A percentile compares a stretch with the other conserved stretches of the same genome.
Conservation (phyloP, 441 rosid species). For the Omphalea diandra region DNA sequence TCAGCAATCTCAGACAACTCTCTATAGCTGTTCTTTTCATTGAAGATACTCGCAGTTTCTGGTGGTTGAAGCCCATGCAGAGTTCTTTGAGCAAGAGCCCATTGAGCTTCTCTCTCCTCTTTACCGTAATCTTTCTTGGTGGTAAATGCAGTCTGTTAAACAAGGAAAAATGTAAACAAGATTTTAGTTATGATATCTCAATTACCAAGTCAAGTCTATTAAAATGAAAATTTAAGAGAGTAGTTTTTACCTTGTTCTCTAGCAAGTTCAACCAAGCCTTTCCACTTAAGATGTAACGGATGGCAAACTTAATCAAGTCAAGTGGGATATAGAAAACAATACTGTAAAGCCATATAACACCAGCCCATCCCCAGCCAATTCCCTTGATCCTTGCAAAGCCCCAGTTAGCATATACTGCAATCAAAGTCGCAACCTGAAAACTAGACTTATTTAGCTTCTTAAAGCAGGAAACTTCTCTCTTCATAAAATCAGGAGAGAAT, state of each 20-base stretch:
- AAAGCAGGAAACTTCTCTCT: too few relatives aligned
- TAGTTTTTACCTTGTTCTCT: constrained; percentile 47
- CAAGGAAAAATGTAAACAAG: too few relatives aligned
- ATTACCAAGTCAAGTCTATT: too few relatives aligned
- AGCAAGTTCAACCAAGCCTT: constrained; percentile 73
- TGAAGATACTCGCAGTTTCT: constrained; percentile 29
- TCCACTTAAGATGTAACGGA: constrained; percentile 64
- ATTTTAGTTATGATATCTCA: too few relatives aligned
- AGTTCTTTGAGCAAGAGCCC: constrained; percentile 86
- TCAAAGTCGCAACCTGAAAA: constrained; percentile 82
- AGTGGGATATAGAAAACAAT: constrained; percentile 75
- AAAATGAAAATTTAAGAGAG: too few relatives aligned
- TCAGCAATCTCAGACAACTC: constrained; percentile 74
- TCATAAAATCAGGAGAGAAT: too few relatives aligned
- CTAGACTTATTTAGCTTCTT: too few relatives aligned
- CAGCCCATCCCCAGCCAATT: constrained; percentile 97
- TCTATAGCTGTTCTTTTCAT: constrained; percentile 40
- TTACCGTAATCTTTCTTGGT: constrained; percentile 78
- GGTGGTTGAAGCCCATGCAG: constrained; percentile 67
- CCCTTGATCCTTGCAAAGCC: constrained; percentile 73
- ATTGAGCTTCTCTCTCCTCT: constrained; percentile 87
- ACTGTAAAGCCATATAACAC: constrained; percentile 72
- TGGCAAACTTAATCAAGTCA: constrained; percentile 78
- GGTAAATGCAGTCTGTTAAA: constrained; percentile 66
- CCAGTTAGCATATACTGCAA: constrained; percentile 83